Evolutionary conservation across 169 alveolate genomes (phyloP).

Genomic region (Eimeria necatrix): DNA sequence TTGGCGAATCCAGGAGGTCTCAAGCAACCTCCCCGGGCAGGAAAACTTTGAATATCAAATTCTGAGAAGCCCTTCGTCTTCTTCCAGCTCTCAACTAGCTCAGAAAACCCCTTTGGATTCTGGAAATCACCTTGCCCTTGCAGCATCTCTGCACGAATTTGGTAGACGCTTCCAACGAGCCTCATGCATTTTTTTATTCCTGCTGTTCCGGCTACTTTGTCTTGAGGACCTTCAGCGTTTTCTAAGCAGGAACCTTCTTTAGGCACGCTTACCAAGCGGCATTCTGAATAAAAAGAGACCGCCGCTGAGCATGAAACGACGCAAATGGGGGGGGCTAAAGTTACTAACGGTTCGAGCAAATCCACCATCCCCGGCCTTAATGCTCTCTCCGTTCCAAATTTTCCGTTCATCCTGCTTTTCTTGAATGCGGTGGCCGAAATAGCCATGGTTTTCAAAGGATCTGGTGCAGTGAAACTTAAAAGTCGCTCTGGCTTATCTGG

Average conservation of each 20-base stretch:
- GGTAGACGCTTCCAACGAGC: background rate
- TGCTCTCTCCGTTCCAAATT: background rate
- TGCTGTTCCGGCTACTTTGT: background rate
- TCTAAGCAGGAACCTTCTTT: background rate
- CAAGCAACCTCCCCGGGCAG: conserved; percentile 37
- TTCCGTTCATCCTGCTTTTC: background rate
- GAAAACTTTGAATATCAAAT: background rate
- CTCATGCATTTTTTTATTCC: background rate
- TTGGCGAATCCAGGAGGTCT: conserved; percentile 31
- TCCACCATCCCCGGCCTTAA: background rate
- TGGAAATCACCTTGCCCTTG: background rate
- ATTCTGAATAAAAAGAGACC: conserved; percentile 50
- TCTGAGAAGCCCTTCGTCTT: background rate
- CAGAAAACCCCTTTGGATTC: background rate
- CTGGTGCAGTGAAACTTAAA: background rate
- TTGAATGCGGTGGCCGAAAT: conserved; percentile 7
- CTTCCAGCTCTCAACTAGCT: background rate
- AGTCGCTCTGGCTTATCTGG: background rate
- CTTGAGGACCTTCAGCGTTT: conserved; percentile 13
- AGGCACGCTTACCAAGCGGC: background rate
- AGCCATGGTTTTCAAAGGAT: background rate
- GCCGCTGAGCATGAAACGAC: conserved; percentile 23
- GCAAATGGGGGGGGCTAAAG: background rate
- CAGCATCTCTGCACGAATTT: conserved; percentile 27
- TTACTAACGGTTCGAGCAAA: conserved; percentile 1